phyloP scores from a whole-genome alignment of 2,329 filamentous ascomycete species.

The Arachnomyces sp. region DNA sequence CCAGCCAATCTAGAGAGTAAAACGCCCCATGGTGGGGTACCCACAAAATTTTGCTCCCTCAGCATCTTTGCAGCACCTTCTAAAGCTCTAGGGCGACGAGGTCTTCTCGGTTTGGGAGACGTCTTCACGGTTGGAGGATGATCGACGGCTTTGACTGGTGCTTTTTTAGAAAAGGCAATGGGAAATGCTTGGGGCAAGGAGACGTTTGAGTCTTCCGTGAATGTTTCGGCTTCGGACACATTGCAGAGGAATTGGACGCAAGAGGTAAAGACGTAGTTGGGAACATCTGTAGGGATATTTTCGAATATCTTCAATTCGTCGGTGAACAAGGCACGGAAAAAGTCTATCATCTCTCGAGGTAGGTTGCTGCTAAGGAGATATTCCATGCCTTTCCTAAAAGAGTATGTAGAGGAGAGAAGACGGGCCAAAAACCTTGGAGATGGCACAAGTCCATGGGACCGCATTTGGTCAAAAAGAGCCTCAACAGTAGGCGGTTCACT shows the following conservation, averaged over 20 bases:
- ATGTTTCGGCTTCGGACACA: slow-evolving; percentile 16
- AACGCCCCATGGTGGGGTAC: slow-evolving; percentile 28
- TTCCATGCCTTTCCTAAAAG: slow-evolving; percentile 32
- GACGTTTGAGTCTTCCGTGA: no score
- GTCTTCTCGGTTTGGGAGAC: slow-evolving; percentile 3
- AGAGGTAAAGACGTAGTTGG: no score
- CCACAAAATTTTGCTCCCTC: slow-evolving; percentile 20
- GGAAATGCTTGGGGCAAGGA: no score
- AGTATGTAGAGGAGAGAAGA: slow-evolving; percentile 39
- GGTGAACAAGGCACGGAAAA: slow-evolving; percentile 20
- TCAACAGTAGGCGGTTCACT: slow-evolving; percentile 45
- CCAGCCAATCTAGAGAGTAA: slow-evolving; percentile 26
- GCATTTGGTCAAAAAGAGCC: slow-evolving; percentile 46
- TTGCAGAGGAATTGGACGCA: slow-evolving; percentile 37
- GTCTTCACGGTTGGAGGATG: no score
- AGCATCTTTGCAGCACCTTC: slow-evolving; percentile 31
- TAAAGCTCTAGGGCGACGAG: slow-evolving; percentile 22
- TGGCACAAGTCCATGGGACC: slow-evolving; percentile 35
- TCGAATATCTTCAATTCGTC: slow-evolving; percentile 11
- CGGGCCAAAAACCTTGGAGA: slow-evolving; percentile 38
- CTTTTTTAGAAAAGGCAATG: neutral
- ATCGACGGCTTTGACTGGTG: slow-evolving; percentile 10
- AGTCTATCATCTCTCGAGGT: slow-evolving; percentile 23
- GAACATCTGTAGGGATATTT: slow-evolving; percentile 25
- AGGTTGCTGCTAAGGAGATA: slow-evolving; percentile 34